Conservation (phyloP, 2,329 filamentous ascomycete genomes). For the Colletotrichum sublineola region DNA sequence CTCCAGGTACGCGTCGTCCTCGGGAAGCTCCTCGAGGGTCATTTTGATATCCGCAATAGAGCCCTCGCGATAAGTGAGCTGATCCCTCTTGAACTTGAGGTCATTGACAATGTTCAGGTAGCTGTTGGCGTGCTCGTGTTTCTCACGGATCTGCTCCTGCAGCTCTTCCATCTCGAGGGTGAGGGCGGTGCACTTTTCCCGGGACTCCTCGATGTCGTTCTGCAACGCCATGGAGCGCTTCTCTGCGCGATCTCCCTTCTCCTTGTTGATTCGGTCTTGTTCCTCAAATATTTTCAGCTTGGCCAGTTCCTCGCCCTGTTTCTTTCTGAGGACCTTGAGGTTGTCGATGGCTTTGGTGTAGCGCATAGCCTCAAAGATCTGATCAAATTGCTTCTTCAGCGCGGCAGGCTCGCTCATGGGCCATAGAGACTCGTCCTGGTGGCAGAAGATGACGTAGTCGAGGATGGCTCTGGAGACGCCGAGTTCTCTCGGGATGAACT, state of each 20-base stretch:
- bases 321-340: conserved; percentile 88
- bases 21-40: conserved; percentile 81
- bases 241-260: conserved; percentile 80
- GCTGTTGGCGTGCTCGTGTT: conserved; percentile 79
- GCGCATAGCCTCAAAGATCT: conserved; percentile 97
- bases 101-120: conserved; percentile 82
- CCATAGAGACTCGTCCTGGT: conserved; percentile 98
- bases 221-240: conserved; percentile 75
- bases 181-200: conserved; percentile 69
- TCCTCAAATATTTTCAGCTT: conserved; percentile 81
- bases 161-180: conserved; percentile 73
- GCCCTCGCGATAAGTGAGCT: conserved; percentile 77
- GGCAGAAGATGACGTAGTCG: conserved; percentile 97
- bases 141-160: conserved; percentile 70
- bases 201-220: conserved; percentile 73
- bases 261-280: conserved; percentile 86
- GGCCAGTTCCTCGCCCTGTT: conserved; percentile 80
- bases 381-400: conserved; percentile 94
- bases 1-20: conserved; percentile 82
- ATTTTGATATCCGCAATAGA: conserved; percentile 78
- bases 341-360: conserved; percentile 98
- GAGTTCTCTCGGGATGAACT: conserved; percentile 85
- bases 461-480: conserved; percentile 92
- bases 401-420: conserved; percentile 89
- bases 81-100: conserved; percentile 81